A percentile compares a stretch with the other conserved stretches of the same genome.
phyloP scores from a whole-genome alignment of 225 moss, liverwort and hornwort species.

The Anthoceros angustus region DNA sequence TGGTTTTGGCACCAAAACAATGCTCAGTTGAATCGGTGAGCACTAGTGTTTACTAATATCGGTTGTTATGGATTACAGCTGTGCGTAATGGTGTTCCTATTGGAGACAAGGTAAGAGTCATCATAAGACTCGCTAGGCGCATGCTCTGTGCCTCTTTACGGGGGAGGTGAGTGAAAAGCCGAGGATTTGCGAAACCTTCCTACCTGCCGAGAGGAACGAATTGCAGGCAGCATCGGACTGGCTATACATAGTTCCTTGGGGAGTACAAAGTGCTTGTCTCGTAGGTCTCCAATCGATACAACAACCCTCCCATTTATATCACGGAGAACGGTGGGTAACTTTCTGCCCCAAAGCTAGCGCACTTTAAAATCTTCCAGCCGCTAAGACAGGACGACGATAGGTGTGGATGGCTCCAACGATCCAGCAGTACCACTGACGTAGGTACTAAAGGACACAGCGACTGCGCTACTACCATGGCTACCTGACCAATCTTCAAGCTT shows the following conservation, averaged over 20 bases:
- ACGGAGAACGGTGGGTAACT: constrained; percentile 52
- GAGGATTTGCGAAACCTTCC: not conserved
- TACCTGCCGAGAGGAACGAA: not conserved
- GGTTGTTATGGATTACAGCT: constrained; percentile 20
- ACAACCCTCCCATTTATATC: constrained; percentile 26
- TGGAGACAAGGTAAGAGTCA: constrained; percentile 27
- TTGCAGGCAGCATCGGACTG: constrained; percentile 43
- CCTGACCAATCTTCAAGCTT: constrained; percentile 13
- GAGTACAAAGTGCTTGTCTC: constrained; percentile 31
- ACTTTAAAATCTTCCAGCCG: not conserved
- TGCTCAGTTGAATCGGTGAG: not conserved
- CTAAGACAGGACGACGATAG: constrained; percentile 13
- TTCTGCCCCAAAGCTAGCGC: not conserved
- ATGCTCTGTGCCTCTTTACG: too few species aligned
- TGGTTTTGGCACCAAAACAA: not conserved
- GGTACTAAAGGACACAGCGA: constrained; percentile 35
- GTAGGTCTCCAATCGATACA: constrained; percentile 37
- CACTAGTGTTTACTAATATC: not conserved
- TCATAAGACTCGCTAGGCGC: too few species aligned
- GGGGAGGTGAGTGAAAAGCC: not conserved
- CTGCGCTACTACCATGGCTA: constrained; percentile 38
- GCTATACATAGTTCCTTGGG: constrained; percentile 42
- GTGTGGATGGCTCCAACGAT: constrained; percentile 43
- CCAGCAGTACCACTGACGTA: constrained; percentile 16
- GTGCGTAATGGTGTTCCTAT: constrained; percentile 39